Evolutionary conservation across 2,329 filamentous ascomycete species (phyloP), one percentile per base, ranked within the genome.

Genomic region (Fusarium subtropicale): DNA sequence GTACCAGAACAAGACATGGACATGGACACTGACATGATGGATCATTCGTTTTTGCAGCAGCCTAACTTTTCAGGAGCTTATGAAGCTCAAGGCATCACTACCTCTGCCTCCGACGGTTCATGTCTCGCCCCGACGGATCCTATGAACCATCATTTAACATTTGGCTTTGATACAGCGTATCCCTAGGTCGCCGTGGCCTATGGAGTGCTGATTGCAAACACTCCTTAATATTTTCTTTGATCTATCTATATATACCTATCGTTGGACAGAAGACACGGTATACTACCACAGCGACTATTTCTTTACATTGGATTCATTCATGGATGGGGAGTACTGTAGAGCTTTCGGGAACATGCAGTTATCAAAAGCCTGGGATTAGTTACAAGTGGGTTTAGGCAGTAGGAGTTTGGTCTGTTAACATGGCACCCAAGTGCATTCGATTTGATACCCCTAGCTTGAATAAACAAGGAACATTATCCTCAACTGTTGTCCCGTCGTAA

Each of bases 21-120:
- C 31, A 80, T 80, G 79, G 79, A 80, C 48, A 68, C 76, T 5
- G 73, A 75, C 9, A 77, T 78, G 73, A 74, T 79, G 60, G 75
- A 77, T 36, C 34, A 64, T n/a, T 51, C 71, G 7, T 77, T 72
- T 28, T 65, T 73, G 60, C 65, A 65, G 11, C 66, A 72, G 16
- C 66, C 61, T 3, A 51, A 45, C 53, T 75, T 74, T 33, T 69
- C 73, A 9, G 64, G 52, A 3, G 60, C 72, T 10, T 75, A 72
- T 44, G 73, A 66, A 12, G 45, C 70, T 9, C 67, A 68, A 18
- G 67, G 66, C 13, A 74, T 75, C 36, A 72, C 71, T 1, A 72
- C 55, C 24, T 45, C 73, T 46, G 70, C 68, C 4, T 58, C 71
- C 18, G 67, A 75, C 33, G 67, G 56, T 8, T 59, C 67, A 44